Evolutionary conservation across 2,329 filamentous ascomycete species (phyloP).

Genomic region (Monosporascus cannonballus): DNA sequence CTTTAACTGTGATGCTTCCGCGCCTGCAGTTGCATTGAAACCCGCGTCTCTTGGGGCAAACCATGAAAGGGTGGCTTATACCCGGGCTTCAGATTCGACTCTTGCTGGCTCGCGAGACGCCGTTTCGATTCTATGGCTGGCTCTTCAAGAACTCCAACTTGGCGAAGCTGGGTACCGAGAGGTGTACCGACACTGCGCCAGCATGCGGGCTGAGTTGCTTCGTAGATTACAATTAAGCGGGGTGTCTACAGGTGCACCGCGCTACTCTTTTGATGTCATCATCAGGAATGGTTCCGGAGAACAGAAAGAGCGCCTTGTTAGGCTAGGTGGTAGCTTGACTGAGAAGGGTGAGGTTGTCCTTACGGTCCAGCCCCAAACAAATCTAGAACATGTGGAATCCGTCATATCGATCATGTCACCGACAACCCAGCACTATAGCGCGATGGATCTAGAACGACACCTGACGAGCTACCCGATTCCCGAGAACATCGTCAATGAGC

Average conservation of each 20-base stretch:
- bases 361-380: background rate
- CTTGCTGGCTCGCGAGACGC: constrained; percentile 9
- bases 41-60: constrained; percentile 2
- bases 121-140: constrained; percentile 3
- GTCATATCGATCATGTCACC: background rate
- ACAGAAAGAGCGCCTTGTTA: constrained; percentile 1
- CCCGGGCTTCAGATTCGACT: constrained; percentile 5
- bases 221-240: background rate
- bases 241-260: background rate
- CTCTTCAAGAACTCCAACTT: constrained; percentile 5
- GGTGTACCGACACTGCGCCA: constrained; percentile 1
- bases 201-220: background rate
- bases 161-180: constrained; percentile 1
- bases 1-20: constrained; percentile 1
- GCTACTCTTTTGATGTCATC: constrained; percentile 2
- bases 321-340: background rate
- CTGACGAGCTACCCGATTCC: background rate
- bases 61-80: constrained; percentile 3
- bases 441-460: too few species aligned
- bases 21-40: constrained; percentile 7
- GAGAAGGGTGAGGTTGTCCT: background rate
- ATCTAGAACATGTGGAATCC: background rate
- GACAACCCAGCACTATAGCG: background rate
- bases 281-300: background rate
- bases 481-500: background rate